phyloP scores from a whole-genome alignment of 1,284 basidiomycete genomes.

The Leucoagaricus sp. region DNA sequence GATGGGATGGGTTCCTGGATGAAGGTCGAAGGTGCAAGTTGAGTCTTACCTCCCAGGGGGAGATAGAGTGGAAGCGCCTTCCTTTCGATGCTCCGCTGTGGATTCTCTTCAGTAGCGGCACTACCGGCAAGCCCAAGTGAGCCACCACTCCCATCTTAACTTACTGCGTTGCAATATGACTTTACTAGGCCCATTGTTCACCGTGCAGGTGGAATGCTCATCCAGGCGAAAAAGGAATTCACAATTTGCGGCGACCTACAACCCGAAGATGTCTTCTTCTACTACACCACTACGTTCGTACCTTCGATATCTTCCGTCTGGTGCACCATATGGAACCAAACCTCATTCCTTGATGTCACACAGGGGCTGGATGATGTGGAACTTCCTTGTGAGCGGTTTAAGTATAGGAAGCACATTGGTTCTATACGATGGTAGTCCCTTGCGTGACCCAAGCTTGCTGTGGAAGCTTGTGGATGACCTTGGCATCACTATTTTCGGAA shows the following conservation, averaged over 20 bases:
- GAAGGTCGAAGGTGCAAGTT: slow-evolving; percentile 45
- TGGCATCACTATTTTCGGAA: slow-evolving; percentile 82
- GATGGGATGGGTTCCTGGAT: slow-evolving; percentile 60
- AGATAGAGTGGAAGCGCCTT: slow-evolving; percentile 59
- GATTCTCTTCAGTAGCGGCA: slow-evolving; percentile 88
- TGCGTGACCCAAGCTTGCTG: slow-evolving; percentile 68
- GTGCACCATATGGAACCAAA: neutral
- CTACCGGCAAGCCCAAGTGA: slow-evolving; percentile 75
- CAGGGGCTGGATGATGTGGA: slow-evolving; percentile 89
- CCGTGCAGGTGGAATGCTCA: slow-evolving; percentile 84
- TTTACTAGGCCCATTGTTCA: slow-evolving; percentile 75
- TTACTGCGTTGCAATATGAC: neutral
- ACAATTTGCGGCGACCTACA: slow-evolving; percentile 75
- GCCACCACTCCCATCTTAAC: slow-evolving; percentile 16
- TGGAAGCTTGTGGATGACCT: slow-evolving; percentile 77
- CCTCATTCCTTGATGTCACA: slow-evolving; percentile 18
- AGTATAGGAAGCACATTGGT: slow-evolving; percentile 74
- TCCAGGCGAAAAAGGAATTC: slow-evolving; percentile 84
- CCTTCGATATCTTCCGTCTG: slow-evolving; percentile 16
- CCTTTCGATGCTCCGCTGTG: slow-evolving; percentile 84
- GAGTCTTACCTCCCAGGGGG: slow-evolving; percentile 49
- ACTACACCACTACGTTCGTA: slow-evolving; percentile 84
- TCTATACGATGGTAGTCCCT: slow-evolving; percentile 84
- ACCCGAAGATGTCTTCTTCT: slow-evolving; percentile 80
- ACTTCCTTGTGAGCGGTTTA: slow-evolving; percentile 76